These are phyloP conservation scores for Fraxinus quadrangulata DNA, from an alignment of 257 asterid genomes.

Conservation along the genomic window DNA sequence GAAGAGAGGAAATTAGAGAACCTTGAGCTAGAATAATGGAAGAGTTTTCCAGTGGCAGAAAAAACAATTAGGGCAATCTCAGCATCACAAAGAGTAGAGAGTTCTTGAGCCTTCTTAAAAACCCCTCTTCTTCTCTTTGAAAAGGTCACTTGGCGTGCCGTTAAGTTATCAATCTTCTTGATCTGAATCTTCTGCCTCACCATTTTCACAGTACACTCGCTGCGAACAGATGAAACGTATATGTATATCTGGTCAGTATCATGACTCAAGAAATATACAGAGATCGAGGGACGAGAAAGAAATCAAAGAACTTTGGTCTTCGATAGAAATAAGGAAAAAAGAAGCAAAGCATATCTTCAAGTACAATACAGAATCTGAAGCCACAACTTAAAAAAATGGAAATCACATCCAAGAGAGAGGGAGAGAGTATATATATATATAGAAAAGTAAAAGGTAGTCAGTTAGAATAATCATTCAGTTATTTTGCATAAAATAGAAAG, in stretches of 20 bases:
- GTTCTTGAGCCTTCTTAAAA: slow-evolving; percentile 56
- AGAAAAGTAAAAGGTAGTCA: too few species aligned
- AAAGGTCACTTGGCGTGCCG: slow-evolving; percentile 49
- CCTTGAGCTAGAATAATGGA: slow-evolving; percentile 47
- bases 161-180: slow-evolving; percentile 47
- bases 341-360: slow-evolving; percentile 1
- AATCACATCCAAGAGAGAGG: too few species aligned
- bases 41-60: slow-evolving; percentile 51
- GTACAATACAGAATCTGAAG: slow-evolving; percentile 14
- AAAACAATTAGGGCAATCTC: slow-evolving; percentile 53
- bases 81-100: too few species aligned
- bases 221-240: neutral
- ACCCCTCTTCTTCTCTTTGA: slow-evolving; percentile 55
- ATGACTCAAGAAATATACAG: neutral
- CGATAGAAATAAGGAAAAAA: neutral
- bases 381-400: too few species aligned
- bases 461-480: too few species aligned
- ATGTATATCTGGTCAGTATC: neutral
- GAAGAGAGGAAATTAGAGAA: slow-evolving; percentile 10
- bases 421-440: too few species aligned
- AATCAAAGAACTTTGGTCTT: neutral
- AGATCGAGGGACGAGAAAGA: neutral
- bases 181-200: slow-evolving; percentile 52
- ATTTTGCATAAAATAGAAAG: too few species aligned
- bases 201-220: slow-evolving; percentile 22